Base-by-base conservation (phyloP, 495 filamentous ascomycete species). In the Pyrenula massariospora region DNA sequence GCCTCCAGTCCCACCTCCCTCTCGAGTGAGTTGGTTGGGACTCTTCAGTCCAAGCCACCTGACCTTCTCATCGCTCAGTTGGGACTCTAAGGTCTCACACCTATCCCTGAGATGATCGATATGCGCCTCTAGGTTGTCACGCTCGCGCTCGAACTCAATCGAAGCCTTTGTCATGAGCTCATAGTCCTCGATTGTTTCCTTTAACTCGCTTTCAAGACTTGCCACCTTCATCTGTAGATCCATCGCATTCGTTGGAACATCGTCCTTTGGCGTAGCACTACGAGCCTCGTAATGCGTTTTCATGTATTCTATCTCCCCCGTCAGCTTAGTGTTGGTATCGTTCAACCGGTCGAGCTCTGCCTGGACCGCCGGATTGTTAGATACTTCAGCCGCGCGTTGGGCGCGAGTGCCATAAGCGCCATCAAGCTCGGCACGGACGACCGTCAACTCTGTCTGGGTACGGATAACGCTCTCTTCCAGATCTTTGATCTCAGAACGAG, bases 401-500 rank as follows among this genome's bases (percentile, higher is more conserved):
- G 84, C 80, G 55, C 88, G 75, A 10, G 81, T 81, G 24, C 89
- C 93, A 65, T 96, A 95, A 20, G 93, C 92, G 54, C 89, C 88
- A 64, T 98, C 93, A 31, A 97, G 85, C 73, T 98, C 93, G 3
- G 93, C 93, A 67, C 87, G 89, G 56, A 87, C 87, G 70, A 98
- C 82, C 51, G 91, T 91, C 57, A 95, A 74, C 65, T 97, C 93
- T 42, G 91, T 97, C 56, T 90, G 89, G 52, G 94, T 75, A 56
- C 89, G 83, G 51, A 91, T 87, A 57, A 96, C 77, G 68, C 93
- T 88, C 60, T 82, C 78, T 65, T 94, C 91, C 54, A 94, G 75
- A 24, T 80, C 74, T 12, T 85, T 78, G 66, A 93, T 75, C 63
- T 95, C 89, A 11, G 75, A 70, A 53, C 73, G 73, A 48, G 73